phyloP scores from a whole-genome alignment of 2,329 filamentous ascomycete genomes.

The Paecilomyces dactylethromorphus region DNA sequence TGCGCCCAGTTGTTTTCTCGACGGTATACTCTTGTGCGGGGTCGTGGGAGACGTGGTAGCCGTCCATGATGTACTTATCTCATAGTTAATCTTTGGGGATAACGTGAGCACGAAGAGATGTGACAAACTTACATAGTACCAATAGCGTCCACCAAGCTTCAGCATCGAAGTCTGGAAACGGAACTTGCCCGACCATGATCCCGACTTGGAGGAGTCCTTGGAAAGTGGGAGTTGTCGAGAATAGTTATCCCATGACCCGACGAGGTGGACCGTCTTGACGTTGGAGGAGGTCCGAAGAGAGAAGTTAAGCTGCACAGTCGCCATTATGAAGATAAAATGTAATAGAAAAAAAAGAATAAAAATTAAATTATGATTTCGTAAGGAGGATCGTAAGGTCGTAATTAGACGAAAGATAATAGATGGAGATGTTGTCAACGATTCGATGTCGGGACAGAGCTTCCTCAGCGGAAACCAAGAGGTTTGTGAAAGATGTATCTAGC shows the following conservation, averaged over 20 bases:
- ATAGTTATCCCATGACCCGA: conserved; percentile 99
- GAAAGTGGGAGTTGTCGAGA: conserved; percentile 87
- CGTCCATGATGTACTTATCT: conserved; percentile 84
- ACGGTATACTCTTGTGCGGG: conserved; percentile 80
- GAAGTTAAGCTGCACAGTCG: conserved; percentile 90
- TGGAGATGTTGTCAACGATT: conserved; percentile 14
- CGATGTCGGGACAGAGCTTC: conserved; percentile 8
- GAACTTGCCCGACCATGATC: conserved; percentile 94
- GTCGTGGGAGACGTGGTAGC: conserved; percentile 96
- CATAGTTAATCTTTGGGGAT: conserved; percentile 8
- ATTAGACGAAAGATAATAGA: conserved; percentile 10
- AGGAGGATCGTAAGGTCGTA: conserved; percentile 8
- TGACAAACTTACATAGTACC: conserved; percentile 71
- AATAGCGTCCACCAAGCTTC: conserved; percentile 87
- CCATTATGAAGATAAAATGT: conserved; percentile 57
- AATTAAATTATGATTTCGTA: conserved; percentile 15
- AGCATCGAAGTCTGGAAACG: conserved; percentile 85
- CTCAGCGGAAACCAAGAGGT: conserved; percentile 9
- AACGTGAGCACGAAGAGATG: background rate
- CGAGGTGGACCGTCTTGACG: conserved; percentile 94
- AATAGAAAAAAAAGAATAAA: conserved; percentile 30
- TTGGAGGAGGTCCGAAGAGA: conserved; percentile 90
- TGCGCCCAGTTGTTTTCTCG: conserved; percentile 93
- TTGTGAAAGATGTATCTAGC: conserved; percentile 13
- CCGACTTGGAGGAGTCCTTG: conserved; percentile 79